Conservation (phyloP, 805 yeast species). For the Cyberlindnera americana region DNA sequence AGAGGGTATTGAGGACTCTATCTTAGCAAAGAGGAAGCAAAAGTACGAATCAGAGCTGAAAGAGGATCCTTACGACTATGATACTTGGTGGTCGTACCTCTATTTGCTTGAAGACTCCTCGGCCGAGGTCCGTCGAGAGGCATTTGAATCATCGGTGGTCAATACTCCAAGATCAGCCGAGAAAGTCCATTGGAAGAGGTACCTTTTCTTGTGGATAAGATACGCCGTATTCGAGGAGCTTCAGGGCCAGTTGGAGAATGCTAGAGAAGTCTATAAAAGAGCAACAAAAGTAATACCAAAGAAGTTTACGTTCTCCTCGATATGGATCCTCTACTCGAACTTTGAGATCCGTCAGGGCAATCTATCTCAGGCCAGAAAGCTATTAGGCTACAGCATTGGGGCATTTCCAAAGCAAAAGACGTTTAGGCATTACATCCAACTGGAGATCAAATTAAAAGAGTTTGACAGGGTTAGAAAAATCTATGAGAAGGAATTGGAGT, state of each 20-base stretch:
- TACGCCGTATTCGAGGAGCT: constrained; percentile 63
- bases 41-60: constrained; percentile 49
- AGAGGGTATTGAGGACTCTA: constrained; percentile 49
- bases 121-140: constrained; percentile 30
- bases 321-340: constrained; percentile 70
- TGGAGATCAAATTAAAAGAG: constrained; percentile 69
- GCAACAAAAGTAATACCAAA: constrained; percentile 53
- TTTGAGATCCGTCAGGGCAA: constrained; percentile 66
- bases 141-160: constrained; percentile 43
- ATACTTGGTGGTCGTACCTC: constrained; percentile 79
- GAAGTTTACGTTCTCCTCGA: constrained; percentile 60
- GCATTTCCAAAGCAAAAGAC: constrained; percentile 55
- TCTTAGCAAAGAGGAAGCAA: constrained; percentile 50
- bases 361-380: constrained; percentile 54
- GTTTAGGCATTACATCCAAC: constrained; percentile 57
- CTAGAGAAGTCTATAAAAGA: constrained; percentile 49
- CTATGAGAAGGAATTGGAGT: constrained; percentile 62
- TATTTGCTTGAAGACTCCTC: constrained; percentile 43
- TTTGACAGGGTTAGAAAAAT: constrained; percentile 76
- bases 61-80: constrained; percentile 55
- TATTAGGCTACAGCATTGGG: constrained; percentile 73
- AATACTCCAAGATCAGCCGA: constrained; percentile 34
- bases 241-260: constrained; percentile 37
- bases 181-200: constrained; percentile 60
- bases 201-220: constrained; percentile 66